These are phyloP conservation scores for Brassica hybrid DNA, from an alignment of 441 rosid species.

Conservation along the genomic window DNA sequence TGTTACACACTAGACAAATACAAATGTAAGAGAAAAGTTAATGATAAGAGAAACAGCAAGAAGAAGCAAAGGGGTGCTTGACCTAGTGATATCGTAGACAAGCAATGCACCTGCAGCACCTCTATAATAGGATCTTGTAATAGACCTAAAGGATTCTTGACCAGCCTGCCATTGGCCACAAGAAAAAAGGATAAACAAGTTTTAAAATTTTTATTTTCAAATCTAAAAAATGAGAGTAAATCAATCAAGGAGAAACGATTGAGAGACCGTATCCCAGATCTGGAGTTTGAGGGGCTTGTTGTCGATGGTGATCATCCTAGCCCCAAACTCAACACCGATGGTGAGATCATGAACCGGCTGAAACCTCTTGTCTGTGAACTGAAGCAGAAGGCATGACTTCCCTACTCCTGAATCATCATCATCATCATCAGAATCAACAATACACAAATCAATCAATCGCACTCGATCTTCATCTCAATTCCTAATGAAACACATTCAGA, in stretches of 20 bases:
- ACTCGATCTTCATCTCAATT: neutral
- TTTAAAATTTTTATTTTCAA: neutral
- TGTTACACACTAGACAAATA: neutral
- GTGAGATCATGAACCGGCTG: slow-evolving; percentile 99
- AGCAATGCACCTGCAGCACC: slow-evolving; percentile 99
- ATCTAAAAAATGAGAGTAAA: neutral
- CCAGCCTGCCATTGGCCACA: slow-evolving; percentile 67
- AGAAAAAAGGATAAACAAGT: neutral
- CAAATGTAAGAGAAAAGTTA: slow-evolving; percentile 3
- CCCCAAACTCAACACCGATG: slow-evolving; percentile 95
- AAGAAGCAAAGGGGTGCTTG: neutral
- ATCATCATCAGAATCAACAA: slow-evolving; percentile 1
- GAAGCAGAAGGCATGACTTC: slow-evolving; percentile 93
- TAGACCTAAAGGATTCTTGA: slow-evolving; percentile 97
- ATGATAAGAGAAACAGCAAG: no score
- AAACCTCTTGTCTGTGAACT: slow-evolving; percentile 97
- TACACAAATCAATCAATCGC: slow-evolving; percentile 5
- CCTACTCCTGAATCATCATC: slow-evolving; percentile 69
- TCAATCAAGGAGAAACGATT: neutral
- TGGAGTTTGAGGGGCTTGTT: slow-evolving; percentile 96
- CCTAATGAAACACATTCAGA: slow-evolving; percentile 5
- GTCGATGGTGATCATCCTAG: slow-evolving; percentile 96
- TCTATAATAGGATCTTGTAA: slow-evolving; percentile 94
- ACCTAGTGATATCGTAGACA: slow-evolving; percentile 98
- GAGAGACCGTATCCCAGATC: slow-evolving; percentile 93